These are phyloP conservation scores for Chenopodium formosanum DNA, from an alignment of 148 eudicot genomes.

Conservation along the genomic window DNA sequence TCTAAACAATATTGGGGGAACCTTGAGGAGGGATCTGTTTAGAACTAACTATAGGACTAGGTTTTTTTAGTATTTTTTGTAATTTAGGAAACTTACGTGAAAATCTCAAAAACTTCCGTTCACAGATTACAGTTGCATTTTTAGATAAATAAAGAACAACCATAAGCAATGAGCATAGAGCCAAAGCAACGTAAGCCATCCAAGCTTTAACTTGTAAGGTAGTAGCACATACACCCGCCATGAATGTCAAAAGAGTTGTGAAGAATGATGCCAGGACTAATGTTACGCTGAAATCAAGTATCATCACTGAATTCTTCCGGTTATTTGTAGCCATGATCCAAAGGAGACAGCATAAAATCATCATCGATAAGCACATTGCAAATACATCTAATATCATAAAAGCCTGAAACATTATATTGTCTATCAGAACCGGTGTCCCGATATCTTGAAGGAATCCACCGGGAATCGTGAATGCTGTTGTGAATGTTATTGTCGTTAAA, in stretches of 20 bases:
- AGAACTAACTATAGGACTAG: too few relatives aligned
- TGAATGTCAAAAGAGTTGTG: neutral
- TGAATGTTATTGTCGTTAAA: neutral
- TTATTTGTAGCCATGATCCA: neutral
- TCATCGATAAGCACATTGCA: neutral
- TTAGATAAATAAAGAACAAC: too few relatives aligned
- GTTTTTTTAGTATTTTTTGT: too few relatives aligned
- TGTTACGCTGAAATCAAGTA: neutral
- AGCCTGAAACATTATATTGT: neutral
- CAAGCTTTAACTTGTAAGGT: too few relatives aligned
- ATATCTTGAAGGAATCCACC: neutral
- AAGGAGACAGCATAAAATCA: neutral
- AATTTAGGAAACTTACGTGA: too few relatives aligned
- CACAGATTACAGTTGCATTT: too few relatives aligned
- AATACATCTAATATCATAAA: neutral
- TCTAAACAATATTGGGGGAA: too few relatives aligned
- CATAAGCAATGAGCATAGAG: too few relatives aligned
- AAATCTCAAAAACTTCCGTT: too few relatives aligned
- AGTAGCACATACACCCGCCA: too few relatives aligned
- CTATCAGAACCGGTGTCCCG: neutral
- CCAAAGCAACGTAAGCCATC: too few relatives aligned
- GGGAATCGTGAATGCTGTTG: neutral
- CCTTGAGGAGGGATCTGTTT: too few relatives aligned
- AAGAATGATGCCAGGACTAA: neutral
- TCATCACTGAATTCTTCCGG: neutral